Conservation (phyloP, 768 basidiomycete species). For the Lactifluus hygrophoroides region DNA sequence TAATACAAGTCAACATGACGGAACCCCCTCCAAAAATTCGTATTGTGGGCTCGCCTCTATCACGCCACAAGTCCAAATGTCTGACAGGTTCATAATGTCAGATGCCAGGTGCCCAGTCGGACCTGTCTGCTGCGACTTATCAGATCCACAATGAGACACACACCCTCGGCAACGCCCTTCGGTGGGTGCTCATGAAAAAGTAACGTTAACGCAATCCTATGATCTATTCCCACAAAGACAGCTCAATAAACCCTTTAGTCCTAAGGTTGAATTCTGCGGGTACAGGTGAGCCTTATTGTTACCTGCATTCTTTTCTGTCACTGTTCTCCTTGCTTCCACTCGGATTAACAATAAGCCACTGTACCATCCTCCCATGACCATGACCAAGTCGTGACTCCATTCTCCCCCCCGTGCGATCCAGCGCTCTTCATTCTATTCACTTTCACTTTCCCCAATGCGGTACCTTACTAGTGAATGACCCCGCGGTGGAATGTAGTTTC, state of each 20-base stretch:
- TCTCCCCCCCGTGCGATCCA: not conserved
- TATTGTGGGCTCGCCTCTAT: conserved; percentile 11
- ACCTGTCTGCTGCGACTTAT: conserved; percentile 85
- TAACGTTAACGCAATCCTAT: conserved; percentile 31
- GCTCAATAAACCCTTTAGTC: conserved; percentile 41
- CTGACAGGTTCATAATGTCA: conserved; percentile 25
- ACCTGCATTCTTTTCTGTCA: not conserved
- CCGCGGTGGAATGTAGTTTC: not conserved
- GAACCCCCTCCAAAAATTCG: conserved; percentile 13
- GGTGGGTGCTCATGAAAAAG: conserved; percentile 99
- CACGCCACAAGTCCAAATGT: not conserved
- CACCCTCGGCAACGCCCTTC: conserved; percentile 87
- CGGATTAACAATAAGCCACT: conserved; percentile 1
- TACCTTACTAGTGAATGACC: not conserved
- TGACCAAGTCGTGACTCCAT: conserved; percentile 1
- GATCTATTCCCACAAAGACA: not conserved
- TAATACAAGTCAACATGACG: conserved; percentile 4
- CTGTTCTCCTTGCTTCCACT: not conserved
- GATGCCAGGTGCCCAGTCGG: conserved; percentile 77
- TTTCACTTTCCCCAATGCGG: conserved; percentile 1
- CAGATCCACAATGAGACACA: conserved; percentile 91
- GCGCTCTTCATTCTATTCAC: not conserved
- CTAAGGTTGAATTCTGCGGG: conserved; percentile 96
- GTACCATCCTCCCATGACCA: not conserved
- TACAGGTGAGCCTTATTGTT: conserved; percentile 59